A percentile compares a stretch with the other conserved stretches of the same genome.
phyloP scores from a whole-genome alignment of 2,329 filamentous ascomycete species.

The Tricladium varicosporioides region DNA sequence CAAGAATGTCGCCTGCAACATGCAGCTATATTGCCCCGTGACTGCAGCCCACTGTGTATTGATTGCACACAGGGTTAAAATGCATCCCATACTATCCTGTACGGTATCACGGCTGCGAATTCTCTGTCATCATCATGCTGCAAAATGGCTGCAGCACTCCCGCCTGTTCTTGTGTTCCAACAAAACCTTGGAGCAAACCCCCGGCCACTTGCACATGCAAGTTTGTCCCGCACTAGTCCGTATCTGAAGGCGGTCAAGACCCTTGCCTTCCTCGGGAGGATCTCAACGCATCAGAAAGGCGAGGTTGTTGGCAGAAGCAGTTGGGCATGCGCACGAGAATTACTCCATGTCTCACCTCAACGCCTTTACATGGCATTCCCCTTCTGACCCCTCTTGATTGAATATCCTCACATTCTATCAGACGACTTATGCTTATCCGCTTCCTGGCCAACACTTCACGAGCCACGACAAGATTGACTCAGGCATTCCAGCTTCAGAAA shows the following conservation, averaged over 20 bases:
- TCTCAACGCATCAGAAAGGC: conserved; percentile 12
- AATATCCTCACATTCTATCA: neutral
- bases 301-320: conserved; percentile 3
- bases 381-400: neutral
- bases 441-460: conserved; percentile 18
- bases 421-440: conserved; percentile 20
- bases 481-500: conserved; percentile 21
- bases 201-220: neutral
- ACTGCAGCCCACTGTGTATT: neutral
- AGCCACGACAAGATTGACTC: conserved; percentile 20
- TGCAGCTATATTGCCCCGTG: neutral
- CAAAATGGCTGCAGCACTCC: neutral
- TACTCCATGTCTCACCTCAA: conserved; percentile 10
- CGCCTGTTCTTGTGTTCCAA: neutral
- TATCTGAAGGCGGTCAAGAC: conserved; percentile 9
- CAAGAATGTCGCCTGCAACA: neutral
- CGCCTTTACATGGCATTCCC: neutral
- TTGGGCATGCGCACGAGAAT: conserved; percentile 16
- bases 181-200: neutral
- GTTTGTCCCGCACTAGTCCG: neutral
- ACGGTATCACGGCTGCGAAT: neutral
- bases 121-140: neutral
- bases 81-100: too few species aligned
- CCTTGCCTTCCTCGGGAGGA: conserved; percentile 7
- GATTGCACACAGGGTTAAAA: neutral